Base-by-base conservation (phyloP, 108 stramenopile genomes). In the Epithemia pelagica region DNA sequence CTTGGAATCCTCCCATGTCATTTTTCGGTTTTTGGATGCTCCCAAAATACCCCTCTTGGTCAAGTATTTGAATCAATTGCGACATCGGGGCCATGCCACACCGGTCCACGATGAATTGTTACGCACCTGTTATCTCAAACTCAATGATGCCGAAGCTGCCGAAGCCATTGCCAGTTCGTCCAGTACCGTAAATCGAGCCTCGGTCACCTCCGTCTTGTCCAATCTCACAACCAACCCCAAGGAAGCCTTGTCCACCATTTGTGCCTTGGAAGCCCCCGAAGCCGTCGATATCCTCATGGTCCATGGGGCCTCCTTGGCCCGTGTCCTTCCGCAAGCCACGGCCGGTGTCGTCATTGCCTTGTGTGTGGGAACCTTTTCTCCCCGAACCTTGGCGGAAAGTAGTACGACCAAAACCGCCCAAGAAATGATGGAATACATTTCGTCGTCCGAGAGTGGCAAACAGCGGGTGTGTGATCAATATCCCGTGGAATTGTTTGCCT, bases 1-100 rank as follows among this genome's bases (percentile, higher is more conserved):
- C 46, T 66, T 97, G 52, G 96, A 97, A 60, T 82, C 95, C 7
- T 94, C 92, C 23, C 94, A 96, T 65, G 96, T 98, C 58, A 88
- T 98, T 60, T 90, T 87, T 64, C 81, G 95, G 28, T 98, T 78
- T 62, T 74, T 98, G 51, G 96, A 96, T 78, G 84, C 96, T 2
- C 95, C 90, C 28, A 88, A 95, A 58, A 92, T 96, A 69, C 82
- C 82, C 27, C 64, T 91, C 25, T 68, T 96, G 27, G 92, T 89
- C 24, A 78, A 77, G 55, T 98, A 98, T 64, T 79, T 98, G 63
- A 96, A 95, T 63, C 81, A 82, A 52, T 65, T 94, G 20, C 82
- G 86, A 18, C 52, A 71, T 0, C 70, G 71, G 24, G 84, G 82
- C 23, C 53, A 87, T 23, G 82, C 89, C 30, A 83, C 89, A 3